These are phyloP conservation scores for Magnolia officinalis DNA, from an alignment of 164 flowering plant species.

Conservation along the genomic window DNA sequence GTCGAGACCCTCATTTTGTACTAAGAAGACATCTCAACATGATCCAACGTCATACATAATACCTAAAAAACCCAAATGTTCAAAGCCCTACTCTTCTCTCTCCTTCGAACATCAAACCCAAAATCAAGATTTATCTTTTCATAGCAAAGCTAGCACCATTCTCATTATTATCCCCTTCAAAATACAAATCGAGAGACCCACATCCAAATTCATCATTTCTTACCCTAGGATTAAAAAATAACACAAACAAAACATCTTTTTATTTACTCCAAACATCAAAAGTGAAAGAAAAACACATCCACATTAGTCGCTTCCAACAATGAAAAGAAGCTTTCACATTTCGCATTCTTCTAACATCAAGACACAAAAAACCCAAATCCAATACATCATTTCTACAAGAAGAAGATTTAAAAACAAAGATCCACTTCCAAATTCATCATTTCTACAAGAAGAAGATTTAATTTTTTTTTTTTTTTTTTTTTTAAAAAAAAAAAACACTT, in stretches of 20 bases:
- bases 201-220: background rate
- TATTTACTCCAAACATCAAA: background rate
- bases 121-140: background rate
- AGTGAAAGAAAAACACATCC: background rate
- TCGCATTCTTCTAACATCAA: background rate
- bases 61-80: background rate
- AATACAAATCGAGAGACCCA: background rate
- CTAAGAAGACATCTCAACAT: background rate
- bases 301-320: background rate
- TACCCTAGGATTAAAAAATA: background rate
- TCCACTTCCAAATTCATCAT: too few species aligned
- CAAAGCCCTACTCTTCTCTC: background rate
- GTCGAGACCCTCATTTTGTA: too few species aligned
- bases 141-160: background rate
- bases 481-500: background rate
- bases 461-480: too few species aligned
- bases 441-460: too few species aligned
- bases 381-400: background rate
- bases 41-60: background rate
- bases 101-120: background rate
- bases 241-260: background rate
- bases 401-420: background rate
- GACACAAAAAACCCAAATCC: constrained; percentile 3
- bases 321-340: too few species aligned
- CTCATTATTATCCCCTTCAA: background rate